phyloP scores from a whole-genome alignment of 164 flowering plant genomes.

The Chimonanthus salicifolius region DNA sequence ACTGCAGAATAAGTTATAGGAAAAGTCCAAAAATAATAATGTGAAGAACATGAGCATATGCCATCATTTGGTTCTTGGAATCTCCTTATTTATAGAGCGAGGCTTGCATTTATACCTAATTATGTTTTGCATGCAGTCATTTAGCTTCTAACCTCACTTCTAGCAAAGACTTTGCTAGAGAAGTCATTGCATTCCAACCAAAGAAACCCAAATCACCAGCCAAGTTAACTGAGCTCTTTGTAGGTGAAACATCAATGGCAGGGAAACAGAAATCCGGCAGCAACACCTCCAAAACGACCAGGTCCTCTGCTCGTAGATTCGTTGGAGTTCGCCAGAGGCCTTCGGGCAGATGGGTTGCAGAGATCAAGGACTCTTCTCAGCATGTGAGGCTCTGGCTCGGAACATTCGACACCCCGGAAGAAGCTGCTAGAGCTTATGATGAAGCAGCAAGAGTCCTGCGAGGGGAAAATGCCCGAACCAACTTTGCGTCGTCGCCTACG shows the following conservation, averaged over 20 bases:
- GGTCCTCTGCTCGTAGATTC: constrained; percentile 30
- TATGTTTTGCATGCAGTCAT: constrained; percentile 8
- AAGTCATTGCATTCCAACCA: background rate
- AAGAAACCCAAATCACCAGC: background rate
- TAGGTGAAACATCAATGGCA: constrained; percentile 10
- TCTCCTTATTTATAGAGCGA: constrained; percentile 16
- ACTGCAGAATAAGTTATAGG: background rate
- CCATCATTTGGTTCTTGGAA: constrained; percentile 17
- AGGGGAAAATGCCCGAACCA: constrained; percentile 69
- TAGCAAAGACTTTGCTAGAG: no score
- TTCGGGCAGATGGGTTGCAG: constrained; percentile 84
- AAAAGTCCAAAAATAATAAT: constrained; percentile 13
- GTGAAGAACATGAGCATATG: constrained; percentile 1
- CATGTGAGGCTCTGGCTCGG: constrained; percentile 68
- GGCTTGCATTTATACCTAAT: background rate
- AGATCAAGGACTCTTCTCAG: constrained; percentile 76
- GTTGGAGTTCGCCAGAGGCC: constrained; percentile 74
- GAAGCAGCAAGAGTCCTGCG: constrained; percentile 74
- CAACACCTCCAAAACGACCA: constrained; percentile 15
- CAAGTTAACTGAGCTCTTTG: no score
- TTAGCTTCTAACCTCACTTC: no score
- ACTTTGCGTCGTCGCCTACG: constrained; percentile 28
- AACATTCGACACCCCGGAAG: constrained; percentile 69
- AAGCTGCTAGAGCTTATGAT: constrained; percentile 72
- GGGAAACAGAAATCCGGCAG: background rate